Conservation (phyloP, 2,329 filamentous ascomycete genomes). For the Diaporthe sp. region DNA sequence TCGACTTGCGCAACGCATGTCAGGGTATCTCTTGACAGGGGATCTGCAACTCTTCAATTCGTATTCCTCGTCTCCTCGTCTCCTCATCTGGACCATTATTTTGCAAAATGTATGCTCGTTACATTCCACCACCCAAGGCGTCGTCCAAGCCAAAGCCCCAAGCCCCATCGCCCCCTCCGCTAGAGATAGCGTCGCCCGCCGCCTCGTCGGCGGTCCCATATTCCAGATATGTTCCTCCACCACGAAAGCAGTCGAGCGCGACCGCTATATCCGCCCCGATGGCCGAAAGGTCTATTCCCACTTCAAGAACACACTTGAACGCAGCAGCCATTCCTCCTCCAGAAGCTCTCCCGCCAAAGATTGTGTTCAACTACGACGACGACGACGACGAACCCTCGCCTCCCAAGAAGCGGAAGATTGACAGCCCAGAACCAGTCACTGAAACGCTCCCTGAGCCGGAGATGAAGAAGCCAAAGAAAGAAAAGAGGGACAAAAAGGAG, state of each 20-base stretch:
- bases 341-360: conserved; percentile 35
- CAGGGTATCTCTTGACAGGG: not conserved
- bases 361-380: conserved; percentile 47
- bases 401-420: conserved; percentile 41
- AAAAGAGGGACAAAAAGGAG: conserved; percentile 49
- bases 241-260: conserved; percentile 6
- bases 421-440: conserved; percentile 19
- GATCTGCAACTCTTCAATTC: not conserved
- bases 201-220: conserved; percentile 41
- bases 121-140: conserved; percentile 53
- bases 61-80: not conserved
- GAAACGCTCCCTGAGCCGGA: conserved; percentile 37
- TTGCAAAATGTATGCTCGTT: conserved; percentile 52
- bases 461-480: conserved; percentile 47
- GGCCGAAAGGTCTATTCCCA: not conserved
- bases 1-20: not conserved
- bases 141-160: conserved; percentile 38
- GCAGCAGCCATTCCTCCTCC: conserved; percentile 39
- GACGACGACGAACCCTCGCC: conserved; percentile 27
- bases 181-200: conserved; percentile 44
- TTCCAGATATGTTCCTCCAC: conserved; percentile 42
- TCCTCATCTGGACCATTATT: too few relatives aligned
- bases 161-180: conserved; percentile 20
- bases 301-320: conserved; percentile 39
- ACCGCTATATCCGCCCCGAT: not conserved